Percentiles rank a stretch among this genome's conserved stretches.
phyloP scores from a whole-genome alignment of 2,329 filamentous ascomycete species.

The Zymoseptoria tritici region DNA sequence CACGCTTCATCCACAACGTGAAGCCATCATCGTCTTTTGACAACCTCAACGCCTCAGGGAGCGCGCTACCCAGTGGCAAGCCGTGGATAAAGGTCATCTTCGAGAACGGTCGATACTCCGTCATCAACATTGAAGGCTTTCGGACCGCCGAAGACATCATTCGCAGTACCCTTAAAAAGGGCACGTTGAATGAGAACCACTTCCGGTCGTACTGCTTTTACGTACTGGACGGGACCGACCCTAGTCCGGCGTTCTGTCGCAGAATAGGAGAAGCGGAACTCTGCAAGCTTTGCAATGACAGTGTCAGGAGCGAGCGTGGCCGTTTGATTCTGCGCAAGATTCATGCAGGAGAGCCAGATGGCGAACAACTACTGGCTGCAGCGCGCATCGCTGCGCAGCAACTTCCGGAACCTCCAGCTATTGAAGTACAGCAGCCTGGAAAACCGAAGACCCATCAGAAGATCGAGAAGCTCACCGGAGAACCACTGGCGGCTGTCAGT shows the following conservation, averaged over 20 bases:
- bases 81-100: slow-evolving; percentile 90
- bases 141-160: slow-evolving; percentile 90
- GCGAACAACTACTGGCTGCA: slow-evolving; percentile 77
- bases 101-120: slow-evolving; percentile 82
- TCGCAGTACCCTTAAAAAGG: slow-evolving; percentile 79
- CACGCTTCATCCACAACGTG: slow-evolving; percentile 60
- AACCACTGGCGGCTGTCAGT: slow-evolving; percentile 76
- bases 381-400: slow-evolving; percentile 87
- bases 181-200: slow-evolving; percentile 80
- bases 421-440: slow-evolving; percentile 47
- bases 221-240: slow-evolving; percentile 76
- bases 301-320: slow-evolving; percentile 76
- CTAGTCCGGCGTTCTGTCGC: slow-evolving; percentile 72
- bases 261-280: slow-evolving; percentile 80
- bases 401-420: slow-evolving; percentile 47
- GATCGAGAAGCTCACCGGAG: slow-evolving; percentile 81
- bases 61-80: slow-evolving; percentile 74
- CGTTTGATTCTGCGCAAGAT: slow-evolving; percentile 86
- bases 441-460: slow-evolving; percentile 79
- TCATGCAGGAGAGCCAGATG: slow-evolving; percentile 82
- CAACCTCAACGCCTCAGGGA: slow-evolving; percentile 56
- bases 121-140: slow-evolving; percentile 87
- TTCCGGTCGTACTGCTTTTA: slow-evolving; percentile 97
- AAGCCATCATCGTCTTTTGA: slow-evolving; percentile 79
- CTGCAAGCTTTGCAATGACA: slow-evolving; percentile 83